A percentile compares a stretch with the other conserved stretches of the same genome.
phyloP scores from a whole-genome alignment of 2,329 filamentous ascomycete genomes.

The Ophiosphaerella herpotricha region DNA sequence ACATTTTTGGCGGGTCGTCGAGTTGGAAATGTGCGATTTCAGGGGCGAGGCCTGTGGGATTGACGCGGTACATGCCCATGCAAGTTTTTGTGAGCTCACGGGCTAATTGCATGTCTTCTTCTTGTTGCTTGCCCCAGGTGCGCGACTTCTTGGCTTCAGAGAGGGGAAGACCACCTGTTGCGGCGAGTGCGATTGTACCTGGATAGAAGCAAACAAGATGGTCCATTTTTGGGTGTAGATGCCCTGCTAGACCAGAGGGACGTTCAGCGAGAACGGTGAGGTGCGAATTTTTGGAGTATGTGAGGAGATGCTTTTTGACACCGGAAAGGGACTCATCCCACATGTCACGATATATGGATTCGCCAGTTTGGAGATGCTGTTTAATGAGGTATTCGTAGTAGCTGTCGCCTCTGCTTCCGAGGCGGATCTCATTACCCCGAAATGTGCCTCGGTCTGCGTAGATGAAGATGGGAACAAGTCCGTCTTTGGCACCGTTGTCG shows the following conservation, averaged over 20 bases:
- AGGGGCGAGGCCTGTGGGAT: conserved; percentile 85
- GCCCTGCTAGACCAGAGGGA: conserved; percentile 69
- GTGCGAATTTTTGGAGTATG: conserved; percentile 78
- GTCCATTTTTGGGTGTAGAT: conserved; percentile 89
- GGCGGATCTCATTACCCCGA: conserved; percentile 80
- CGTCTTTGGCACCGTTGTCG: conserved; percentile 76
- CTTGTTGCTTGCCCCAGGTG: conserved; percentile 75
- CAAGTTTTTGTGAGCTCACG: conserved; percentile 94
- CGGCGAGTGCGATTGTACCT: conserved; percentile 88
- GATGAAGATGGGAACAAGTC: conserved; percentile 90
- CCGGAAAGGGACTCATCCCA: conserved; percentile 87
- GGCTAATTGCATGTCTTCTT: conserved; percentile 85
- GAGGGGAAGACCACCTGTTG: conserved; percentile 77
- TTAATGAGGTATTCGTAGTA: conserved; percentile 99
- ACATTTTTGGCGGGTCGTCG: conserved; percentile 67
- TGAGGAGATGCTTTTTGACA: conserved; percentile 88
- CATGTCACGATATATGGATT: conserved; percentile 86
- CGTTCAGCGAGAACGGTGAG: conserved; percentile 92
- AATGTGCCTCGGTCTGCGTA: conserved; percentile 79
- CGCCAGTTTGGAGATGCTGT: conserved; percentile 91
- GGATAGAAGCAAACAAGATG: conserved; percentile 98
- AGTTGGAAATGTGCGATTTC: conserved; percentile 94
- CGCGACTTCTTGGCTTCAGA: conserved; percentile 72
- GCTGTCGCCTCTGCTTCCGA: conserved; percentile 92
- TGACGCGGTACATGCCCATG: conserved; percentile 95